A percentile compares a stretch with the other conserved stretches of the same genome.
Evolutionary conservation across 208 protist genomes (phyloP).

Genomic region (Baffinella frigidus): DNA sequence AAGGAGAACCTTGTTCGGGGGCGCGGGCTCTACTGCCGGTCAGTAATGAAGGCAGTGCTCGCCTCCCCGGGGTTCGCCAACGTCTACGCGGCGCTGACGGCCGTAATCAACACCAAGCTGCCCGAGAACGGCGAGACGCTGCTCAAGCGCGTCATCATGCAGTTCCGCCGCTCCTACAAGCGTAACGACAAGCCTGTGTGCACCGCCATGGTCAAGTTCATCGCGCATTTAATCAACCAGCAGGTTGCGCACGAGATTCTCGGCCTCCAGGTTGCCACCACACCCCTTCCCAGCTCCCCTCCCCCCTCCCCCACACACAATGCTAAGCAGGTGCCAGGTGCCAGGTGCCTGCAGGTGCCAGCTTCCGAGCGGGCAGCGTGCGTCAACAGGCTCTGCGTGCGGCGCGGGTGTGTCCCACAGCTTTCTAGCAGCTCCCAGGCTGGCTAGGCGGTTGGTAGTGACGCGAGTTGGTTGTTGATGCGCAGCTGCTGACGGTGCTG

Average conservation of each 20-base stretch:
- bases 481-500: constrained; percentile 80
- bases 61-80: constrained; percentile 89
- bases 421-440: neutral
- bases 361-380: no score
- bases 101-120: constrained; percentile 95
- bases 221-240: constrained; percentile 90
- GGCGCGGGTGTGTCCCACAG: no score
- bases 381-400: no score
- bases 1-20: constrained; percentile 95
- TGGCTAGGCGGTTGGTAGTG: neutral
- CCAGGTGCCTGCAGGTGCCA: no score
- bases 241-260: constrained; percentile 82
- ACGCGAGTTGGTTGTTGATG: no score
- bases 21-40: constrained; percentile 87
- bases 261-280: no score
- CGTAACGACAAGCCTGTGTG: constrained; percentile 84
- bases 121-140: constrained; percentile 90
- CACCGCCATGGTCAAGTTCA: constrained; percentile 77
- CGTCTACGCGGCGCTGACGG: constrained; percentile 91
- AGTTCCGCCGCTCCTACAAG: constrained; percentile 83
- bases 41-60: constrained; percentile 87
- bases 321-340: no score
- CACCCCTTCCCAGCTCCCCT: no score
- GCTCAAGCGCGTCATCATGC: constrained; percentile 84
- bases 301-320: neutral